Evolutionary conservation across 257 asterid genomes (phyloP), one percentile per base, ranked within the genome.

Genomic region (Anisodus tanguticus): DNA sequence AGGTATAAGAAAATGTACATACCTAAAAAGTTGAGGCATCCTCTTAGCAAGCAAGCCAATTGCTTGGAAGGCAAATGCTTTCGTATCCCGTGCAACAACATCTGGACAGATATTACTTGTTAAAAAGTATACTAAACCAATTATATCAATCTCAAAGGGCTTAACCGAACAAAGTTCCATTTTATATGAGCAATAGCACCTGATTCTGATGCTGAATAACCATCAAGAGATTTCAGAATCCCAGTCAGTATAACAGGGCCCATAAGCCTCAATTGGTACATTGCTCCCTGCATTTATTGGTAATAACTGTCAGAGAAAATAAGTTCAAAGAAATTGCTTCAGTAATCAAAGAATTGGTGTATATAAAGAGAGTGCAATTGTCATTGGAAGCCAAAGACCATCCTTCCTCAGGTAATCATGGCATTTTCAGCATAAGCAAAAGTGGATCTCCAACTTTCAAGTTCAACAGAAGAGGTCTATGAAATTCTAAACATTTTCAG

Each of bases 11-110:
- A 43, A 67, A 51, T 22, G 81, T 76, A 51, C 62, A 51, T 89
- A 94, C 99, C 98, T 93, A 85, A 93, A 96, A 86, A 96, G 98
- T 85, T 92, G 95, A 87, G 99, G 99, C 99, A 94, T 91, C 53
- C 99, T 94, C 70, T 89, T 91, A 77, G 99, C 98, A 84, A 96
- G 98, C 92, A 92, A 91, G 85, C 99, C 99, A 74, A 96, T 91
- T 83, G 99, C 97, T 90, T 93, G 99, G 88, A 87, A 96, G 85
- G 97, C 93, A 86, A 94, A 96, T 79, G 93, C 90, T 91, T 90
- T 93, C 41, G 97, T 93, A 84, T 94, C 98, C 90, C 94, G 90
- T 43, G 92, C 90, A 90, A 91, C 83, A 37, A 92, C 86, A 92
- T 96, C 99, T 96, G 94, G 83, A 85, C 81, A 83, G 76, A 88